Percentiles rank a stretch among this genome's conserved stretches.
These are phyloP conservation scores for Metarhizium album DNA, from an alignment of 2,329 filamentous ascomycete genomes.

Conservation along the genomic window DNA sequence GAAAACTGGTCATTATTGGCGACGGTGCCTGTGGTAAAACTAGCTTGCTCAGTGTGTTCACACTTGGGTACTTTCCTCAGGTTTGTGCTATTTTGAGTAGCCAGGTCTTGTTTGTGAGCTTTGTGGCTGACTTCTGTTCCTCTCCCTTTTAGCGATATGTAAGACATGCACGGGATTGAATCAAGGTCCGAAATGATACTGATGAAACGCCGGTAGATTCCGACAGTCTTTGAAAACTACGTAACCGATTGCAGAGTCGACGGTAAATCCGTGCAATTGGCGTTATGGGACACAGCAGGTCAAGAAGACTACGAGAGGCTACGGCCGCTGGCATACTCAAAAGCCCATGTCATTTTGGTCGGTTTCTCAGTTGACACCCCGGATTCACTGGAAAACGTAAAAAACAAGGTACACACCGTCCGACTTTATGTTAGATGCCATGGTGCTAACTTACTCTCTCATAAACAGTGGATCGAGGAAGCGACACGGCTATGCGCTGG, in stretches of 20 bases:
- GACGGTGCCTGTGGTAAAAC: conserved; percentile 98
- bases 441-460: background rate
- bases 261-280: conserved; percentile 95
- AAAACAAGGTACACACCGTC: conserved; percentile 64
- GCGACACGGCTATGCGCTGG: conserved; percentile 83
- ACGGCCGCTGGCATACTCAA: conserved; percentile 88
- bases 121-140: background rate
- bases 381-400: conserved; percentile 95
- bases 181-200: conserved; percentile 3
- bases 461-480: conserved; percentile 80
- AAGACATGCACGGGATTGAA: conserved; percentile 19
- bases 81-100: conserved; percentile 43
- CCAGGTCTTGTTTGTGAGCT: conserved; percentile 15
- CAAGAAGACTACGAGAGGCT: conserved; percentile 98
- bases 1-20: conserved; percentile 93
- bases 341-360: conserved; percentile 94
- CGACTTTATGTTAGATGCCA: background rate
- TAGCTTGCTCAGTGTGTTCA: conserved; percentile 93
- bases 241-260: conserved; percentile 98
- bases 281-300: conserved; percentile 98
- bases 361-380: conserved; percentile 92
- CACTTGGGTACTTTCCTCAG: conserved; percentile 92
- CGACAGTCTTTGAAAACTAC: conserved; percentile 98
- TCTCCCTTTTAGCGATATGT: conserved; percentile 52
- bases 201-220: conserved; percentile 45